phyloP scores from a whole-genome alignment of 768 basidiomycete species.

The Lactifluus subvellereus region DNA sequence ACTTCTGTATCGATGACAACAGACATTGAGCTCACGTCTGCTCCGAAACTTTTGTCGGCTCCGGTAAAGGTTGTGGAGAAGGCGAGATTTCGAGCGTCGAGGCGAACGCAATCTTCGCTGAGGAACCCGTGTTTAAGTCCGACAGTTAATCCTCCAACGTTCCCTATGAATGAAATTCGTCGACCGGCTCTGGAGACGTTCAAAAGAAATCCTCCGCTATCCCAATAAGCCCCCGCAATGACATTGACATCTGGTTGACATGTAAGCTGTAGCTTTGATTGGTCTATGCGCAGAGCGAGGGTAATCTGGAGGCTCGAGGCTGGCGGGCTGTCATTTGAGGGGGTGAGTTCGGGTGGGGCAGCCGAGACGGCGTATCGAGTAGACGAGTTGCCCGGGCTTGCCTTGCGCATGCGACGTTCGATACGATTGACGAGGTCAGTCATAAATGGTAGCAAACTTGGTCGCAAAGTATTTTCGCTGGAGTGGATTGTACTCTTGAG shows the following conservation, averaged over 20 bases:
- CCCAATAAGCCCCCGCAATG: conserved; percentile 84
- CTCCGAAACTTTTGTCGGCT: conserved; percentile 34
- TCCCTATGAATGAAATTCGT: conserved; percentile 69
- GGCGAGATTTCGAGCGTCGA: conserved; percentile 76
- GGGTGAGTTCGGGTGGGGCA: conserved; percentile 10
- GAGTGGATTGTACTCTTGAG: conserved; percentile 88
- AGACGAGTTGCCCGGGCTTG: conserved; percentile 31
- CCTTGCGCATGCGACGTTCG: conserved; percentile 62
- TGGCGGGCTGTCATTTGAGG: conserved; percentile 22
- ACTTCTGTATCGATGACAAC: conserved; percentile 83
- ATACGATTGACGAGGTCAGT: conserved; percentile 66
- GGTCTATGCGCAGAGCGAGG: conserved; percentile 87
- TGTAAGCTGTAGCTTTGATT: conserved; percentile 78
- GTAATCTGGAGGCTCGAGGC: conserved; percentile 61
- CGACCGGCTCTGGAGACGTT: conserved; percentile 69
- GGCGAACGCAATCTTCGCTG: conserved; percentile 73
- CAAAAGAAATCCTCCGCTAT: conserved; percentile 86
- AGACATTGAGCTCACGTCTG: conserved; percentile 52
- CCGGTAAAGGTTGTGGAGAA: conserved; percentile 72
- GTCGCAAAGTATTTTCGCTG: conserved; percentile 78
- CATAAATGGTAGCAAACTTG: conserved; percentile 80
- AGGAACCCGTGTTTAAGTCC: conserved; percentile 82
- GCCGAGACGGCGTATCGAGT: conserved; percentile 1
- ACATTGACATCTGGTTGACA: conserved; percentile 93
- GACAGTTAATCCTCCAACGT: conserved; percentile 73